Base-by-base conservation (phyloP, 768 basidiomycete genomes). In the Xanthoconium purpureum region DNA sequence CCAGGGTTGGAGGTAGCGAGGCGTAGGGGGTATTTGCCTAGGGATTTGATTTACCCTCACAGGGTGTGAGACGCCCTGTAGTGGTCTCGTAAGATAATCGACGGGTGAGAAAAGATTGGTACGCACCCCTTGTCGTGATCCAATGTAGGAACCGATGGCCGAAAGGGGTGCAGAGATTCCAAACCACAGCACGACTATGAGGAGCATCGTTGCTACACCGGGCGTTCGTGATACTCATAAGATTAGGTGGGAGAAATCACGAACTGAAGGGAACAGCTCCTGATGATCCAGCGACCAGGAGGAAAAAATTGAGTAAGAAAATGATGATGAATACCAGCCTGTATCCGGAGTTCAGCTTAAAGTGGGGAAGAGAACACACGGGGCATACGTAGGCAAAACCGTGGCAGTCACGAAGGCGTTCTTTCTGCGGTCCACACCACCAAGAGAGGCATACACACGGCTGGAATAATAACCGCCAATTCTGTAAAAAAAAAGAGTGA, bases 261-360 rank as follows among this genome's bases (percentile, higher is more conserved):
- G 53, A 62, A 85, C 95, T 92, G 70, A 98, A 96, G 5, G 96
- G 96, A 42, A 99, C 93, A 12, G 96, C 96, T 10, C 96, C 96
- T 6, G 95, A 96, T 2, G 94, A 94, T 5, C 85, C 85, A 15
- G 90, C 88, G 3, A 80, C 75, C 54, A 98, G 76, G 24, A 98
- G 83, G 79, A 95, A 91, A 32, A 97, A 78, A 67, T 98, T 91
- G 55, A 98, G 81, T n/a, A 95, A 70, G 75, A 94, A 95, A 47
- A 98, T 87, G 54, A 93, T 67, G 20, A 82, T 73, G 70, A 98
- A 98, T 44, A 98, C 84, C 60, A 89, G 65, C 12, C 92, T 95
- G 67, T 2, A 55, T 18, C 39, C 50, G 35, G 40, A 39, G 29
- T 43, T 65, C 50, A 66, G 53, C 36, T 60, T 8, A 15, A 20